phyloP scores from a whole-genome alignment of 2,329 filamentous ascomycete genomes.

The Coniochaeta sp. region DNA sequence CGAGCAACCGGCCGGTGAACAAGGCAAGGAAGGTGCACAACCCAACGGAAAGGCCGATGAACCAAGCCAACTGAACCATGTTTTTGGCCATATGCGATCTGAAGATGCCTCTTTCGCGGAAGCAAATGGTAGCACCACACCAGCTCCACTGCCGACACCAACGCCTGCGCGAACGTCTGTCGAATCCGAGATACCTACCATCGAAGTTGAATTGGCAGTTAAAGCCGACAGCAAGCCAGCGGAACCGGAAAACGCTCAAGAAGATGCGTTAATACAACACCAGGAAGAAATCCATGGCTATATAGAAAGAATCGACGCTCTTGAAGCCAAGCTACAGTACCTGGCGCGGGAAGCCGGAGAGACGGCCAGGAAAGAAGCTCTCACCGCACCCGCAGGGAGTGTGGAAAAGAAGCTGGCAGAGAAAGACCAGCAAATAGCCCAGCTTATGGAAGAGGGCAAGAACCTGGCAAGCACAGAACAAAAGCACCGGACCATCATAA shows the following conservation, averaged over 20 bases:
- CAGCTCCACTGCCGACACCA: too few species aligned
- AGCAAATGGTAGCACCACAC: not conserved
- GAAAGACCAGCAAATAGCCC: conserved; percentile 83
- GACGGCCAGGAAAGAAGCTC: conserved; percentile 61
- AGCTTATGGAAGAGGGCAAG: conserved; percentile 87
- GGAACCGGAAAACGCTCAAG: conserved; percentile 27
- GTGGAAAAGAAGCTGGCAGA: conserved; percentile 75
- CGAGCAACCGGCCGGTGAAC: conserved; percentile 1
- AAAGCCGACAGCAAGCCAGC: conserved; percentile 16
- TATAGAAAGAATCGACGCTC: conserved; percentile 81
- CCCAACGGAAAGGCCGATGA: not conserved
- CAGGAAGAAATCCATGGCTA: conserved; percentile 80
- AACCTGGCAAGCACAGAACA: conserved; percentile 81
- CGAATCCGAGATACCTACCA: not conserved
- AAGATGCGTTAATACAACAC: conserved; percentile 44
- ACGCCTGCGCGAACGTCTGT: conserved; percentile 1
- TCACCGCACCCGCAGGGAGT: conserved; percentile 56
- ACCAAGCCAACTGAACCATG: not conserved
- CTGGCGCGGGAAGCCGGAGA: conserved; percentile 74
- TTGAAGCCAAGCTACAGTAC: conserved; percentile 87
- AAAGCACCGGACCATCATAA: conserved; percentile 75
- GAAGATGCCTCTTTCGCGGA: conserved; percentile 3
- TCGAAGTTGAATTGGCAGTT: not conserved
- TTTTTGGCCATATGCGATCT: not conserved
- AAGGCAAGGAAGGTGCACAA: not conserved